Percentiles rank a stretch among this genome's conserved stretches.
These are phyloP conservation scores for Echinochloa phyllopogon DNA, from an alignment of 176 grass and related monocot species.

Conservation along the genomic window DNA sequence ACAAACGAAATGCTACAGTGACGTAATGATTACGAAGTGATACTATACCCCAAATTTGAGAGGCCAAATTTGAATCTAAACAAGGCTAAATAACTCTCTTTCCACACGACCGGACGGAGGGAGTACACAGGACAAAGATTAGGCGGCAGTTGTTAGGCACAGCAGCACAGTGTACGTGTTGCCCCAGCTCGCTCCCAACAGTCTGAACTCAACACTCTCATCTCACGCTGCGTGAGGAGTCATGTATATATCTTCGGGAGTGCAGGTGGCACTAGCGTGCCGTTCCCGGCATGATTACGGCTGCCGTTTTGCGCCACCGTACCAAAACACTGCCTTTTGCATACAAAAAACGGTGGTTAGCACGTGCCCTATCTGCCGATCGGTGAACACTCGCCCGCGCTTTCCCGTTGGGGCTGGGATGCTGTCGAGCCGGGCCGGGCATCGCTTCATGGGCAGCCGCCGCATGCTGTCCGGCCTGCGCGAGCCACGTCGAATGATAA, in stretches of 20 bases:
- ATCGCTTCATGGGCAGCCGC: slow-evolving; percentile 37
- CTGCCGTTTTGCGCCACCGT: slow-evolving; percentile 29
- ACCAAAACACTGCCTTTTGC: slow-evolving; percentile 31
- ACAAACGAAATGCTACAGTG: no score
- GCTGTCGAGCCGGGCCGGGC: slow-evolving; percentile 37
- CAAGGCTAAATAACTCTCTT: no score
- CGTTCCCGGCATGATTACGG: slow-evolving; percentile 48
- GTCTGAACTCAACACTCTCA: neutral
- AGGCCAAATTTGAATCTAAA: no score
- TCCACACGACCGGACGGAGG: no score
- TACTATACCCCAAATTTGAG: no score
- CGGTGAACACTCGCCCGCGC: neutral
- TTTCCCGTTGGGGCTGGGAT: slow-evolving; percentile 22
- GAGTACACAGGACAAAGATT: neutral
- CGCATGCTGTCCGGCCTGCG: slow-evolving; percentile 44
- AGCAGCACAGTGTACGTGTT: neutral
- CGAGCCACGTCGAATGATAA: slow-evolving; percentile 33
- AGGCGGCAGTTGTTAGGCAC: neutral
- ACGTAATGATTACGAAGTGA: no score
- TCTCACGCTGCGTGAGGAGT: neutral
- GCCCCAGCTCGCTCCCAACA: neutral
- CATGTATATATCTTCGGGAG: neutral
- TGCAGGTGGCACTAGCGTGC: slow-evolving; percentile 22
- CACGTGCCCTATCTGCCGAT: slow-evolving; percentile 32
- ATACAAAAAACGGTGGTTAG: slow-evolving; percentile 6